phyloP scores from a whole-genome alignment of 2,329 filamentous ascomycete genomes.

The Cryphonectria japonica region DNA sequence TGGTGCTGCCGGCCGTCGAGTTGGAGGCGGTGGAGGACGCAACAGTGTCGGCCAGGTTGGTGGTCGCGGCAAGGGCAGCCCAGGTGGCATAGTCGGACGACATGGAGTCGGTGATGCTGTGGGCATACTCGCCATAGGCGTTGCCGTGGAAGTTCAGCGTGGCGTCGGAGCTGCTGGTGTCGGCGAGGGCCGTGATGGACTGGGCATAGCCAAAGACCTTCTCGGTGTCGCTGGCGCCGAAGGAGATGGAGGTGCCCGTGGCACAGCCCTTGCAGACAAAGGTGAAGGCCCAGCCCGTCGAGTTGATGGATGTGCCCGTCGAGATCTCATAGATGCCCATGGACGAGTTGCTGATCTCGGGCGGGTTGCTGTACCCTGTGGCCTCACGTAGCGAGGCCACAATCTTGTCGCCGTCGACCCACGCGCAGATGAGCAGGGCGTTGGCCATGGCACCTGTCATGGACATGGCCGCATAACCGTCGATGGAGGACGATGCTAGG shows the following conservation, averaged over 20 bases:
- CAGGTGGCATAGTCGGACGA: slow-evolving; percentile 39
- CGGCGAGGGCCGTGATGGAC: slow-evolving; percentile 41
- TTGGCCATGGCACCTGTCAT: slow-evolving; percentile 49
- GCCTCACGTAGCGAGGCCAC: slow-evolving; percentile 33
- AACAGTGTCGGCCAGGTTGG: slow-evolving; percentile 13
- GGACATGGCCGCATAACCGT: slow-evolving; percentile 53
- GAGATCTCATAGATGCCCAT: slow-evolving; percentile 46
- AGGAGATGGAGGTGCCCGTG: slow-evolving; percentile 36
- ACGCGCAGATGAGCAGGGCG: slow-evolving; percentile 49
- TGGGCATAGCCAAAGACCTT: slow-evolving; percentile 45
- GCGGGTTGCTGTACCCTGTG: slow-evolving; percentile 46
- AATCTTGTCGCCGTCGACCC: slow-evolving; percentile 47
- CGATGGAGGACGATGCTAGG: slow-evolving; percentile 47
- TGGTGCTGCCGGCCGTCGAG: not conserved
- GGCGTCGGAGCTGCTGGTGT: slow-evolving; percentile 30
- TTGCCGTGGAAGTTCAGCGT: slow-evolving; percentile 39
- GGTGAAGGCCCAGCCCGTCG: slow-evolving; percentile 52
- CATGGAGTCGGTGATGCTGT: slow-evolving; percentile 39
- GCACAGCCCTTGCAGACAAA: slow-evolving; percentile 51
- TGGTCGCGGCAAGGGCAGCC: slow-evolving; percentile 34
- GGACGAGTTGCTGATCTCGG: slow-evolving; percentile 41
- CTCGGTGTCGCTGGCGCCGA: slow-evolving; percentile 33
- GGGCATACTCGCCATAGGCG: slow-evolving; percentile 44
- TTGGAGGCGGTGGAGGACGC: not conserved
- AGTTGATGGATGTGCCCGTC: slow-evolving; percentile 51